Percentiles rank a stretch among this genome's conserved stretches.
These are phyloP conservation scores for Neolentinus lepideus DNA, from an alignment of 1,284 basidiomycete species.

Conservation along the genomic window DNA sequence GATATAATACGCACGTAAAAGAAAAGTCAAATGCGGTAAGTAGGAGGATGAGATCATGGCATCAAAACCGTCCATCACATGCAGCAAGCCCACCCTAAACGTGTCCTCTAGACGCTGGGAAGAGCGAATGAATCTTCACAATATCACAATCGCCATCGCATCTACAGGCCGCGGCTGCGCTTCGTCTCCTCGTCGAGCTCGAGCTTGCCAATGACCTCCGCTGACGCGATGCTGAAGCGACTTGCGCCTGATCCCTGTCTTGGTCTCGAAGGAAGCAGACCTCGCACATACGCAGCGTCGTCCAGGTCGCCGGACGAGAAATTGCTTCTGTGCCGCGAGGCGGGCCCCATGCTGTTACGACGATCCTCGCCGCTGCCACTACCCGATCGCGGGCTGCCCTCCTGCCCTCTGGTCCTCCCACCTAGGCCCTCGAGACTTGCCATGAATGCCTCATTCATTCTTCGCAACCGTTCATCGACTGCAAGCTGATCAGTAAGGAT, in stretches of 20 bases:
- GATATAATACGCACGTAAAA: background rate
- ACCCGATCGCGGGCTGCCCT: background rate
- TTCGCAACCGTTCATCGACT: conserved; percentile 51
- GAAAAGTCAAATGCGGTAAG: background rate
- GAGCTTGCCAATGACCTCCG: conserved; percentile 20
- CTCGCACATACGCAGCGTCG: conserved; percentile 6
- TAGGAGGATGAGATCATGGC: background rate
- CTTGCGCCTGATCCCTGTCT: conserved; percentile 14
- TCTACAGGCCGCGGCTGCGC: background rate
- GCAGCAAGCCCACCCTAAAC: background rate
- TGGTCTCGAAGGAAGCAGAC: conserved; percentile 7
- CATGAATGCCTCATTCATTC: conserved; percentile 61
- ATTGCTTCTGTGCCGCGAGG: background rate
- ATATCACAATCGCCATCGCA: background rate
- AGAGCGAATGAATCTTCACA: background rate
- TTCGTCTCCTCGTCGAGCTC: conserved; percentile 14
- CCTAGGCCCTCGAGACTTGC: conserved; percentile 36
- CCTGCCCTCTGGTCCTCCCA: background rate
- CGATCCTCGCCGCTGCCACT: background rate
- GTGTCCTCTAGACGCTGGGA: too few species aligned
- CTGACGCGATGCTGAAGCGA: conserved; percentile 13
- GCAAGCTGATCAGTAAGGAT: conserved; percentile 54
- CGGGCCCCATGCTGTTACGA: background rate
- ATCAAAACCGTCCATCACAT: background rate
- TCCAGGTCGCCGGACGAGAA: conserved; percentile 1